These are phyloP conservation scores for Sporothrix pallida DNA, from an alignment of 2,329 filamentous ascomycete species.

Conservation along the genomic window DNA sequence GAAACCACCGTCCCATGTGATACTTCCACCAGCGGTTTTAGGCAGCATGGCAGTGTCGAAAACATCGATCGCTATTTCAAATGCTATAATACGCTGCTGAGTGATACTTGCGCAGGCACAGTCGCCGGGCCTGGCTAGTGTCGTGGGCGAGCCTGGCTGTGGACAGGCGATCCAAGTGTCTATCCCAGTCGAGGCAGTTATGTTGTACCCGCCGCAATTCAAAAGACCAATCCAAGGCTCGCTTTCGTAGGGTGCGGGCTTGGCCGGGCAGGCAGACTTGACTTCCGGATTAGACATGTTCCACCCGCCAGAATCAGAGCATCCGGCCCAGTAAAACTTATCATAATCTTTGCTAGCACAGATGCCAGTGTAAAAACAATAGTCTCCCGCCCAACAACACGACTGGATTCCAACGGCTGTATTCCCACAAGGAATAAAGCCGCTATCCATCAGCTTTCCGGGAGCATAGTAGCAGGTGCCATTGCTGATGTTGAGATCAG, in stretches of 20 bases:
- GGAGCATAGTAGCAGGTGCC: constrained; percentile 37
- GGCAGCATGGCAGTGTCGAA: constrained; percentile 44
- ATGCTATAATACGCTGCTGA: constrained; percentile 40
- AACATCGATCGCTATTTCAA: constrained; percentile 35
- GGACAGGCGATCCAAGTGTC: constrained; percentile 45
- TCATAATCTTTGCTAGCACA: constrained; percentile 41
- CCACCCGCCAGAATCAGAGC: constrained; percentile 45
- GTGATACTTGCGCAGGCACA: constrained; percentile 44
- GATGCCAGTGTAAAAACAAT: constrained; percentile 38
- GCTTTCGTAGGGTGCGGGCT: constrained; percentile 38
- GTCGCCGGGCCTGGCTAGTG: constrained; percentile 40
- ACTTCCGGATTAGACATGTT: constrained; percentile 31
- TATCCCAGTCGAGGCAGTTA: constrained; percentile 30
- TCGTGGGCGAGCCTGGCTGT: constrained; percentile 39
- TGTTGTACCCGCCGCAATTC: constrained; percentile 44
- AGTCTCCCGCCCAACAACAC: constrained; percentile 39
- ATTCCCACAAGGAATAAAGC: constrained; percentile 40
- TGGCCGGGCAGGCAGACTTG: constrained; percentile 45
- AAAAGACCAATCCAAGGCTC: constrained; percentile 46
- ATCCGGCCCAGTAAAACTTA: constrained; percentile 48
- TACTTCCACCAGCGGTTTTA: constrained; percentile 39
- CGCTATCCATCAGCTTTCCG: constrained; percentile 23
- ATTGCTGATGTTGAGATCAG: constrained; percentile 36
- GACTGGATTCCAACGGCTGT: constrained; percentile 30
- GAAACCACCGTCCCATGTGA: constrained; percentile 37